These are phyloP conservation scores for Fusarium drepaniforme DNA, from an alignment of 2,329 filamentous ascomycete species.

Conservation along the genomic window DNA sequence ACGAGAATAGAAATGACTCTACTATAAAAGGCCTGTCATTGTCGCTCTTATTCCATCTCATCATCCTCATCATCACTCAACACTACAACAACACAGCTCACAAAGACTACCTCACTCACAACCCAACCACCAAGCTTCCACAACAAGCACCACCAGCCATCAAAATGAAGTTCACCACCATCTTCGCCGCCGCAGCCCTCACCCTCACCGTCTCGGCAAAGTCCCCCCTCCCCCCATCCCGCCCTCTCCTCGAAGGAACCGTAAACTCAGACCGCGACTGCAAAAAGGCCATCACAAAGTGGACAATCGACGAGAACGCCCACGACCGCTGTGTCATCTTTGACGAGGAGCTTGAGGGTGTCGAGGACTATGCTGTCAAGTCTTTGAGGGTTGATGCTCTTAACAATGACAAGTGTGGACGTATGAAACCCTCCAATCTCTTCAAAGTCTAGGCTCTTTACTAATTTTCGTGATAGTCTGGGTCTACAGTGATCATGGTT, in stretches of 20 bases:
- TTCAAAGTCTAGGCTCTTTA: no score
- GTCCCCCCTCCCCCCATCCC: neutral
- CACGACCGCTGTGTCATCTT: neutral
- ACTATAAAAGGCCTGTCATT: neutral
- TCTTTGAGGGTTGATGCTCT: neutral
- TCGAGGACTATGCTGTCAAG: neutral
- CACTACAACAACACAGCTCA: neutral
- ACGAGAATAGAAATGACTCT: neutral
- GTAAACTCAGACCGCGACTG: neutral
- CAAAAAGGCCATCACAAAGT: neutral
- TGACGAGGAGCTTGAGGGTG: neutral
- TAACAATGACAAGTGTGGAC: neutral
- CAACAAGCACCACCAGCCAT: neutral
- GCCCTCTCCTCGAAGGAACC: neutral
- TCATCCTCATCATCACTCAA: neutral
- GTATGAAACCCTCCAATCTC: neutral
- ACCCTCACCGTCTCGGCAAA: neutral
- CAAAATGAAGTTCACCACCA: neutral
- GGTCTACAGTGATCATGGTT: neutral
- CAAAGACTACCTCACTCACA: neutral
- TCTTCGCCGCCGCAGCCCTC: neutral
- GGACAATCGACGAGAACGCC: neutral
- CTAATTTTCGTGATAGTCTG: neutral
- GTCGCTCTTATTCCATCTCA: neutral
- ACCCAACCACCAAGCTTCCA: neutral